A percentile compares a stretch with the other conserved stretches of the same genome.
These are phyloP conservation scores for Leccinum aurantiacum DNA, from an alignment of 768 basidiomycete genomes.

Conservation along the genomic window DNA sequence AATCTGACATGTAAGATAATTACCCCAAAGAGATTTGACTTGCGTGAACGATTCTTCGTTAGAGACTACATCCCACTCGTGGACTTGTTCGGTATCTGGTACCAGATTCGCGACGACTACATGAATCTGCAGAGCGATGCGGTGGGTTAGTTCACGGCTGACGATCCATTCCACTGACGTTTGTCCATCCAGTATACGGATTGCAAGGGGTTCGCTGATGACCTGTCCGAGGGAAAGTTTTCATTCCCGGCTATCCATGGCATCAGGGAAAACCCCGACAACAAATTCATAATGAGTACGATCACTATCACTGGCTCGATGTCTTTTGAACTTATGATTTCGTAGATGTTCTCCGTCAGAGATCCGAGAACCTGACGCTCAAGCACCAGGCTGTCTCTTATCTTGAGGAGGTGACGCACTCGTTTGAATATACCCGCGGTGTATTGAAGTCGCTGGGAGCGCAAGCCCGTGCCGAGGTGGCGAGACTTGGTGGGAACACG, in stretches of 20 bases:
- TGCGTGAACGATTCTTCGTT: background rate
- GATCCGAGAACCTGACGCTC: constrained; percentile 75
- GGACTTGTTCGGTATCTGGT: constrained; percentile 56
- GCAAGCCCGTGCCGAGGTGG: constrained; percentile 72
- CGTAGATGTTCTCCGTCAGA: constrained; percentile 87
- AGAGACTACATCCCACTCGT: constrained; percentile 60
- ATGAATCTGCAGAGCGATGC: constrained; percentile 31
- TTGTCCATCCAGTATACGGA: constrained; percentile 62
- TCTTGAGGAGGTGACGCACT: constrained; percentile 70
- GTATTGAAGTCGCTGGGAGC: constrained; percentile 66
- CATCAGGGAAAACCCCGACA: constrained; percentile 72
- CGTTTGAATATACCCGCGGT: constrained; percentile 81
- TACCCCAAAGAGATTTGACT: background rate
- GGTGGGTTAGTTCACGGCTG: constrained; percentile 8
- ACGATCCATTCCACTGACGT: background rate
- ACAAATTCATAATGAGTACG: constrained; percentile 82
- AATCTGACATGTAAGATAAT: constrained; percentile 52
- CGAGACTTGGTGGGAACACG: constrained; percentile 73
- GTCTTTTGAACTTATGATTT: background rate
- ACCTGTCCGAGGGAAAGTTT: constrained; percentile 96
- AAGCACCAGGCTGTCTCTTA: constrained; percentile 82
- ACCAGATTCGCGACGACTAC: constrained; percentile 62
- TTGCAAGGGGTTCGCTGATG: constrained; percentile 89
- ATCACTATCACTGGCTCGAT: constrained; percentile 9
- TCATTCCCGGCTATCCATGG: constrained; percentile 94